Evolutionary conservation across 2,329 filamentous ascomycete genomes (phyloP).

Genomic region (Ceratocystis cacaofunesta): DNA sequence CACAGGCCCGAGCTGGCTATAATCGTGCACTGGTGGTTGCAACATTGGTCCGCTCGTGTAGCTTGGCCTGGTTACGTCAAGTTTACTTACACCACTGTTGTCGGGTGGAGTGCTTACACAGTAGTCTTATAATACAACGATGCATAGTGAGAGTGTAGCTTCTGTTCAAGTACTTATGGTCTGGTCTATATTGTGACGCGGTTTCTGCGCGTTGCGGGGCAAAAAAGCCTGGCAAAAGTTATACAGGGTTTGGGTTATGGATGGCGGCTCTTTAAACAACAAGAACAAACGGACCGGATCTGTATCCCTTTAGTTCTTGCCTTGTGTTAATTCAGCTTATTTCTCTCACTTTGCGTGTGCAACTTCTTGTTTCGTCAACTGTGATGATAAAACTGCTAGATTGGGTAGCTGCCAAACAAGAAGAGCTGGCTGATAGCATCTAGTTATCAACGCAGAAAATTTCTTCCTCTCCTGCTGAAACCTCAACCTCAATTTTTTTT

Average conservation of each 20-base stretch:
- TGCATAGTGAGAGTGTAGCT: background rate
- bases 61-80: too few relatives aligned
- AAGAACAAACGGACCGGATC: background rate
- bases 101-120: too few relatives aligned
- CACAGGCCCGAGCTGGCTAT: background rate
- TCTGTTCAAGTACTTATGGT: background rate
- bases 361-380: background rate
- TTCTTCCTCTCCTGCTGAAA: background rate
- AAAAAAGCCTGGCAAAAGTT: background rate
- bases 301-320: background rate
- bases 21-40: background rate
- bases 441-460: background rate
- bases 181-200: background rate
- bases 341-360: background rate
- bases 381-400: background rate
- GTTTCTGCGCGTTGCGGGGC: conserved; percentile 9
- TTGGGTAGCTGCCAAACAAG: background rate
- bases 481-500: background rate
- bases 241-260: background rate
- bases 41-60: background rate
- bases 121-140: background rate
- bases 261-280: background rate
- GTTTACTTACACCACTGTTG: too few relatives aligned
- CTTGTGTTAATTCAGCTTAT: background rate
- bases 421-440: background rate